Evolutionary conservation across 441 rosid genomes (phyloP).

Genomic region (Brassica balearica): DNA sequence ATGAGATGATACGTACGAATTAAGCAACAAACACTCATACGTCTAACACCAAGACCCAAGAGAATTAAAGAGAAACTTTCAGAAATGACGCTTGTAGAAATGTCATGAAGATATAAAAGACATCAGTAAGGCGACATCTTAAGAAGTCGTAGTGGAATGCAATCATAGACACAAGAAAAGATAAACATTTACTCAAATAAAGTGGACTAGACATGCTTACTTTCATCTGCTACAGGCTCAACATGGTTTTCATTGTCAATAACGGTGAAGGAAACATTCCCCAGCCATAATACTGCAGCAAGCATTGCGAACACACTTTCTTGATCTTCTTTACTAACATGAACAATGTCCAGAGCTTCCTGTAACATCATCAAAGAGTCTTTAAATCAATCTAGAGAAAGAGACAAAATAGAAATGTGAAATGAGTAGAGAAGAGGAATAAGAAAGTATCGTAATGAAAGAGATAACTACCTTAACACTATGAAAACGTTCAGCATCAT

Average conservation of each 20-base stretch:
- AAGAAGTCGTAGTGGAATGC: too few species aligned
- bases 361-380: constrained; percentile 44
- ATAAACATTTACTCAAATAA: constrained; percentile 9
- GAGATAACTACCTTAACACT: constrained; percentile 66
- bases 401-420: constrained; percentile 4
- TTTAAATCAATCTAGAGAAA: background rate
- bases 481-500: constrained; percentile 79
- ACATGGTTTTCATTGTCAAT: constrained; percentile 97
- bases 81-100: background rate
- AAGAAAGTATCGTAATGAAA: constrained; percentile 7
- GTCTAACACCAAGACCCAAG: constrained; percentile 18
- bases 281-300: constrained; percentile 96
- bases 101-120: background rate
- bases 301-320: constrained; percentile 96
- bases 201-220: constrained; percentile 55
- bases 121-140: background rate
- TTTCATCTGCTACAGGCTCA: constrained; percentile 83
- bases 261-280: constrained; percentile 78
- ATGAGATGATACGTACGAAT: background rate
- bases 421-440: constrained; percentile 27
- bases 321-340: constrained; percentile 96
- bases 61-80: constrained; percentile 11
- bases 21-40: constrained; percentile 11
- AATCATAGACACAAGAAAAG: background rate
- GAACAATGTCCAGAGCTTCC: constrained; percentile 98